phyloP scores from a whole-genome alignment of 148 eudicot genomes.

The Diospyros kaki region DNA sequence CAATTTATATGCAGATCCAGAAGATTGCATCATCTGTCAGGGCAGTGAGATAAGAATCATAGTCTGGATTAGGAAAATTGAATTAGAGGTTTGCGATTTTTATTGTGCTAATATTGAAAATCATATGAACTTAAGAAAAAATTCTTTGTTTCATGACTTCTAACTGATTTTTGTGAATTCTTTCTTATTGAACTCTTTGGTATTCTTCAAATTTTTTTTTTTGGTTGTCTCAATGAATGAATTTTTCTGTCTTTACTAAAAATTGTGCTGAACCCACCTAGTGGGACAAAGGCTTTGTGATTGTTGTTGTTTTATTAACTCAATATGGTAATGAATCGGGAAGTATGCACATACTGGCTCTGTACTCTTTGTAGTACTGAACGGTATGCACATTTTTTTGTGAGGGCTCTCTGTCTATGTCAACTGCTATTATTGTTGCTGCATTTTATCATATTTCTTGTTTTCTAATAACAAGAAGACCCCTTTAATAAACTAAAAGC shows the following conservation, averaged over 20 bases:
- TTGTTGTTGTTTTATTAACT: neutral
- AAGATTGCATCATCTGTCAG: neutral
- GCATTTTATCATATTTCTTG: neutral
- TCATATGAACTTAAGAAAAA: neutral
- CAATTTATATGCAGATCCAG: neutral
- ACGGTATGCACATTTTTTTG: neutral
- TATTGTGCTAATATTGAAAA: neutral
- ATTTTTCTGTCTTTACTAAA: neutral
- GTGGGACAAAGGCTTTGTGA: neutral
- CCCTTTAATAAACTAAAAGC: neutral
- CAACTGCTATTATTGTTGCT: neutral
- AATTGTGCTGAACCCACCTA: neutral
- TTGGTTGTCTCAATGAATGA: too few relatives aligned
- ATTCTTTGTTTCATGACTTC: neutral
- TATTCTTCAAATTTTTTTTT: neutral
- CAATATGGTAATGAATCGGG: too few relatives aligned
- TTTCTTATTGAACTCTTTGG: conserved; percentile 4
- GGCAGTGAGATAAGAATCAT: neutral
- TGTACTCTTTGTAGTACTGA: conserved; percentile 2
- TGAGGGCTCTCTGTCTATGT: neutral
- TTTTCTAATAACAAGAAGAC: neutral
- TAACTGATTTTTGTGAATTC: neutral
- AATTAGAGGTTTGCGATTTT: neutral
- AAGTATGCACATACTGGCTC: neutral
- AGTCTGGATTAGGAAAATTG: neutral